These are phyloP conservation scores for Colletotrichum graminicola DNA, from an alignment of 2,329 filamentous ascomycete genomes.

Conservation along the genomic window DNA sequence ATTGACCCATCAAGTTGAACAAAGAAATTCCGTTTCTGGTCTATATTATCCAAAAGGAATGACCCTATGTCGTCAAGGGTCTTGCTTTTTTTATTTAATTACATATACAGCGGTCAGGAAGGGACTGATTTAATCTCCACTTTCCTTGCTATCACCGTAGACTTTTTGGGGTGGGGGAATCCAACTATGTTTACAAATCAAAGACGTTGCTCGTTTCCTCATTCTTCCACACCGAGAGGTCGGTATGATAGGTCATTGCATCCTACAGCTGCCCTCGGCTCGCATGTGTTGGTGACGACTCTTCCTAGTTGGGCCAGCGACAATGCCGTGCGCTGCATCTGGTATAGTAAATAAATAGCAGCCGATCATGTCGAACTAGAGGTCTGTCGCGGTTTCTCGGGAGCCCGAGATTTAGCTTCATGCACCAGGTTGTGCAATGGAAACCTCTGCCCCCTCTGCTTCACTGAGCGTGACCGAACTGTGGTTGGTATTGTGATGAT, in stretches of 20 bases:
- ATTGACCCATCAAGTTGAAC: not conserved
- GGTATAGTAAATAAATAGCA: constrained; percentile 12
- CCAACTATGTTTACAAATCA: constrained; percentile 16
- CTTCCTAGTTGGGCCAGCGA: constrained; percentile 22
- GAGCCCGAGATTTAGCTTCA: not conserved
- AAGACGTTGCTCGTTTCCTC: constrained; percentile 27
- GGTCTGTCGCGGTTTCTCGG: not conserved
- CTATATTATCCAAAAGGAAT: constrained; percentile 12
- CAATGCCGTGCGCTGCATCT: constrained; percentile 10
- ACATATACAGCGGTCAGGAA: constrained; percentile 33
- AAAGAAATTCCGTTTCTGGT: constrained; percentile 13
- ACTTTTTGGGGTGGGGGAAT: not conserved
- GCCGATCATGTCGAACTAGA: constrained; percentile 13
- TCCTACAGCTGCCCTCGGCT: not conserved
- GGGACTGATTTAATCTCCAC: constrained; percentile 22
- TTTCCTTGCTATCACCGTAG: constrained; percentile 37
- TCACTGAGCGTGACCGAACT: constrained; percentile 41
- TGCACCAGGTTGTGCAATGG: not conserved
- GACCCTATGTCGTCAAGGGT: constrained; percentile 15
- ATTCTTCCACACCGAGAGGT: constrained; percentile 5
- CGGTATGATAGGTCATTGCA: not conserved
- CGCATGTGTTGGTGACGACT: not conserved
- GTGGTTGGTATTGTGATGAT: constrained; percentile 49
- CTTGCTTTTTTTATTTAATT: constrained; percentile 26
- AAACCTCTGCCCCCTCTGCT: not conserved